Percentiles rank a stretch among this genome's conserved stretches.
Conservation (phyloP, 805 yeast genomes). For the Saccharomycopsis sp. region DNA sequence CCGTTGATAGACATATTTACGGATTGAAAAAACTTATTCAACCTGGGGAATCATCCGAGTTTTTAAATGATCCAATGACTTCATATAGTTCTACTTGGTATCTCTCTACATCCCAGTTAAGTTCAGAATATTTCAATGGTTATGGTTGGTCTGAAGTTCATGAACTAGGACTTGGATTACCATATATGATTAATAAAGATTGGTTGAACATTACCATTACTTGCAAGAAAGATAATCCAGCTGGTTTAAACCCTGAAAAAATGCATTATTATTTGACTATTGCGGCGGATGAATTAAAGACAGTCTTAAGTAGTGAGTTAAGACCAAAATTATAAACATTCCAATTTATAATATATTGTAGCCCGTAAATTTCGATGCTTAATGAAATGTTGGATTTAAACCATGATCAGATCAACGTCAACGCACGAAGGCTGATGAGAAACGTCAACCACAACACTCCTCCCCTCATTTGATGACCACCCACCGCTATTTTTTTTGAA, state of each 20-base stretch:
- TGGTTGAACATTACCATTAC: conserved; percentile 81
- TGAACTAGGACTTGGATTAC: conserved; percentile 88
- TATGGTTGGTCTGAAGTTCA: conserved; percentile 96
- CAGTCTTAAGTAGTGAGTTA: conserved; percentile 32
- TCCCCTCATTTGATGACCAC: no score
- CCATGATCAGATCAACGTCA: no score
- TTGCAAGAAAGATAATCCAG: conserved; percentile 51
- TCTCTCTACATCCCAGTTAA: conserved; percentile 80
- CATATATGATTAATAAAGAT: conserved; percentile 83
- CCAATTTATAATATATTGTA: no score
- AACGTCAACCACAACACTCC: no score
- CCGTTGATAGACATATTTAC: conserved; percentile 88
- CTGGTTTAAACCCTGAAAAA: conserved; percentile 43
- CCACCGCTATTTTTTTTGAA: no score
- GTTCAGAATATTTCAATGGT: conserved; percentile 75
- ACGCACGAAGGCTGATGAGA: no score
- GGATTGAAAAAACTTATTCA: conserved; percentile 70
- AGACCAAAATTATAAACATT: conserved; percentile 8
- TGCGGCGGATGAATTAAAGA: conserved; percentile 75
- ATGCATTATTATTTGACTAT: conserved; percentile 60
- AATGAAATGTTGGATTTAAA: no score
- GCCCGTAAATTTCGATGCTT: not conserved
- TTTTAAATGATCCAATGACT: conserved; percentile 69
- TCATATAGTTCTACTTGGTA: conserved; percentile 77
- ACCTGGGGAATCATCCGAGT: conserved; percentile 49